Percentiles rank a stretch among this genome's conserved stretches.
Evolutionary conservation across 768 basidiomycete genomes (phyloP).

Genomic region (Tephrocybe sp.): DNA sequence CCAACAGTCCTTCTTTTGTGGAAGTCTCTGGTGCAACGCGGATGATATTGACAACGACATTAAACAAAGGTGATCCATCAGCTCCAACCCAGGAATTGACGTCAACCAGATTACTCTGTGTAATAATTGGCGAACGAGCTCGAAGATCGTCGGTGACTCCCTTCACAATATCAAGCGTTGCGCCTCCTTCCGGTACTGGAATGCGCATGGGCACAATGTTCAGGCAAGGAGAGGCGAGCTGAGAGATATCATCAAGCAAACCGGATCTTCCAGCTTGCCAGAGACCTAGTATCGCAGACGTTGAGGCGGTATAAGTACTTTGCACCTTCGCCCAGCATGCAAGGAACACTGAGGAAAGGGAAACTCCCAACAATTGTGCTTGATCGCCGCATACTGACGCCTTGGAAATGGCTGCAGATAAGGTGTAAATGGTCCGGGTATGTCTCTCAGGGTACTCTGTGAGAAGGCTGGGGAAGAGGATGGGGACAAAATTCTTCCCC

Average conservation of each 20-base stretch:
- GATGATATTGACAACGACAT: conserved; percentile 46
- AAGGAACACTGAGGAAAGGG: conserved; percentile 40
- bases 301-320: conserved; percentile 24
- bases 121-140: conserved; percentile 35
- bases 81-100: conserved; percentile 37
- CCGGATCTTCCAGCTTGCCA: conserved; percentile 49
- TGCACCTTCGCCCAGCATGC: conserved; percentile 45
- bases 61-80: conserved; percentile 33
- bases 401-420: conserved; percentile 15
- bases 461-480: conserved; percentile 25
- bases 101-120: conserved; percentile 37
- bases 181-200: conserved; percentile 12
- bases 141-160: conserved; percentile 35
- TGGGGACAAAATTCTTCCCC: conserved; percentile 23
- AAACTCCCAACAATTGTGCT: conserved; percentile 34
- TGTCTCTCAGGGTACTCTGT: conserved; percentile 1
- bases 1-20: conserved; percentile 20
- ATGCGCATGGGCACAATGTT: conserved; percentile 42
- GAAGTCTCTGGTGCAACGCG: conserved; percentile 29
- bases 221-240: conserved; percentile 43
- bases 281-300: conserved; percentile 38
- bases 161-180: conserved; percentile 27
- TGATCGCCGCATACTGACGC: conserved; percentile 37
- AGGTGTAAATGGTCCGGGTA: conserved; percentile 14
- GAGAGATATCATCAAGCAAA: conserved; percentile 30